Evolutionary conservation across 305 asterid genomes (phyloP), one percentile per base, ranked within the genome.

Genomic region (Fraxinus latifolia): DNA sequence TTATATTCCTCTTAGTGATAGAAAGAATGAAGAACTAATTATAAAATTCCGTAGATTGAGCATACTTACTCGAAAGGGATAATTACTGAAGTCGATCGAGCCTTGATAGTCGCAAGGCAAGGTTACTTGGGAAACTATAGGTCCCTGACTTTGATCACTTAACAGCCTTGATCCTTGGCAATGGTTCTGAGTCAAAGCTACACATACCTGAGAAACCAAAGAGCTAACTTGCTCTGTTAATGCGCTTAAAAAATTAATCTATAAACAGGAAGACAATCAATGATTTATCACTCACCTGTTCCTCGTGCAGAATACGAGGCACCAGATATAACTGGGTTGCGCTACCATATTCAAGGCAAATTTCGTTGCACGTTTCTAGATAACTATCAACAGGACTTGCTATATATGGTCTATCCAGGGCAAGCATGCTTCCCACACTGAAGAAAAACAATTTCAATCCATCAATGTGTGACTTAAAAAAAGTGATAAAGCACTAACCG

Each of bases 351-450:
- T 96, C 99, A 77, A 96, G 90, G 91, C 91, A 91, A 83, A 88
- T 60, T 77, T 81, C 92, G 80, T 86, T 84, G 65, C 85, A 65
- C 65, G 87, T 70, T 83, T 93, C 92, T 15, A 86, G 85, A 74
- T 84, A 86, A 89, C 92, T 75, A 74, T 91, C 92, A 1, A 70
- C 67, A 79, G 88, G 86, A 83, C 88, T 90, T 70, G 95, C 88
- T 73, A 94, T 80, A 85, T 86, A 96, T 82, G 99, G 99, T 79
- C 90, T 88, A 83, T 94, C 98, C 80, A 96, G 85, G 79, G 98
- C 99, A 62, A 96, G 98, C 91, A 90, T 93, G 83, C 98, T 93
- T 86, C 99, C 99, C 44, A 90, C 91, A 77, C 99, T 94, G 95
- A 87, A 86, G 70, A 70, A 78, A 82, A 78, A 65, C 31, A 81